Evolutionary conservation across 192 early-diverging fungal species (phyloP).

Genomic region (Chytriomyces hyalinus): DNA sequence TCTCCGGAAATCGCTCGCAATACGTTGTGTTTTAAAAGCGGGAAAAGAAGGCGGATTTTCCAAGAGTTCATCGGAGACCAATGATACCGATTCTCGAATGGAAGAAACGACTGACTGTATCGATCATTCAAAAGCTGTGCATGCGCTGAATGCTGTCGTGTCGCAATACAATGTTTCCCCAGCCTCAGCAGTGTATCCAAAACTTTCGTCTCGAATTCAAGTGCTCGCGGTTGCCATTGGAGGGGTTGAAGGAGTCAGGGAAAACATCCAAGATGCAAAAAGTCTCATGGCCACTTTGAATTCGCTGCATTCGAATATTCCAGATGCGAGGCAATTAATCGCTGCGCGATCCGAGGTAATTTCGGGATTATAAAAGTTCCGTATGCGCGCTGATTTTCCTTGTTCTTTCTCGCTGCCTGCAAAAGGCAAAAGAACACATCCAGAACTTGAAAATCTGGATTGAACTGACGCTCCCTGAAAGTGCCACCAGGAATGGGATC

Average conservation of each 20-base stretch:
- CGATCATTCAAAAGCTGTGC: not conserved
- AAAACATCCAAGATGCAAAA: not conserved
- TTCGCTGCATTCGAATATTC: constrained; percentile 16
- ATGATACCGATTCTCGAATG: not conserved
- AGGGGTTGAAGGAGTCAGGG: constrained; percentile 1
- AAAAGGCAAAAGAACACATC: constrained; percentile 27
- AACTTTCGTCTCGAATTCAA: constrained; percentile 17
- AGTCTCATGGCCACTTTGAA: not conserved
- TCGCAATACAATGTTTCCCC: constrained; percentile 9
- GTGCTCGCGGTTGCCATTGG: constrained; percentile 18
- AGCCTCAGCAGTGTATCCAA: constrained; percentile 6
- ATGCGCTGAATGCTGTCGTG: not conserved
- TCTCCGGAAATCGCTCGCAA: constrained; percentile 9
- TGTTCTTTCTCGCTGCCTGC: not conserved
- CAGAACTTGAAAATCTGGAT: constrained; percentile 33
- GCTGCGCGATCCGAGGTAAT: constrained; percentile 10
- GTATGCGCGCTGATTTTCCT: too few relatives aligned
- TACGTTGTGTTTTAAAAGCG: constrained; percentile 2
- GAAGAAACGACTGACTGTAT: not conserved
- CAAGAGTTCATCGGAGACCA: not conserved
- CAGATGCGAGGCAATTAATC: constrained; percentile 1
- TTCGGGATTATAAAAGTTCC: not conserved
- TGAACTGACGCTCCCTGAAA: constrained; percentile 17
- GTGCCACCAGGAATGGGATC: not conserved
- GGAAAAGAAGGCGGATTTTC: constrained; percentile 11